Evolutionary conservation across 192 early-diverging fungal genomes (phyloP).

Genomic region (Physocladia obscura): DNA sequence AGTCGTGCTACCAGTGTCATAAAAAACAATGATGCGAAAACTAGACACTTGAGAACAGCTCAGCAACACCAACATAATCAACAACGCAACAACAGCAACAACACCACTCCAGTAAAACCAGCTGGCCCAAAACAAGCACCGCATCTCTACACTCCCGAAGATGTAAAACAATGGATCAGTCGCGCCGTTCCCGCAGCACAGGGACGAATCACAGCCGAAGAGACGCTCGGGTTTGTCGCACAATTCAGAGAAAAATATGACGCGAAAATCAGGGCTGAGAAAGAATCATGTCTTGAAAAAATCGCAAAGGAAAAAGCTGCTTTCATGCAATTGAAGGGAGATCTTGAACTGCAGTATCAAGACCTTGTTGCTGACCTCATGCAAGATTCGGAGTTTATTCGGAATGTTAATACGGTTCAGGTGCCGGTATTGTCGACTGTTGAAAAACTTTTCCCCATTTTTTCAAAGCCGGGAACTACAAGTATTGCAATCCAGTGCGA

Average conservation of each 20-base stretch:
- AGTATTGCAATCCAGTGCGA: slow-evolving; percentile 8
- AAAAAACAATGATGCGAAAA: too few relatives aligned
- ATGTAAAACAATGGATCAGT: slow-evolving; percentile 13
- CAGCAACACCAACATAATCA: too few relatives aligned
- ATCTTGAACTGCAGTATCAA: slow-evolving; percentile 11
- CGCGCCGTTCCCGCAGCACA: neutral
- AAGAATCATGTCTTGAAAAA: neutral
- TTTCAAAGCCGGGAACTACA: neutral
- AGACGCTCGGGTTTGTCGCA: slow-evolving; percentile 2
- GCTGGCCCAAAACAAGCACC: neutral
- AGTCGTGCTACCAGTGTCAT: neutral
- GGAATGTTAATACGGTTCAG: neutral
- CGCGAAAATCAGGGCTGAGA: neutral
- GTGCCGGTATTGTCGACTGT: slow-evolving; percentile 2
- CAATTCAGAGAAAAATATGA: neutral
- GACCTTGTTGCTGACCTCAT: neutral
- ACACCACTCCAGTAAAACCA: too few relatives aligned
- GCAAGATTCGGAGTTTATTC: neutral
- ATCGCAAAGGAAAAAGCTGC: slow-evolving; percentile 3
- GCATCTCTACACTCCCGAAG: neutral
- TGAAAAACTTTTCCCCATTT: slow-evolving; percentile 3
- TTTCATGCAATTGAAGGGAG: neutral
- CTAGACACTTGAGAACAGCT: too few relatives aligned
- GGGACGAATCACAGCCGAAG: slow-evolving; percentile 9
- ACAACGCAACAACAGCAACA: too few relatives aligned